A percentile compares a stretch with the other conserved stretches of the same genome.
phyloP scores from a whole-genome alignment of 2,329 filamentous ascomycete species.

The Drechslerella dactyloides region DNA sequence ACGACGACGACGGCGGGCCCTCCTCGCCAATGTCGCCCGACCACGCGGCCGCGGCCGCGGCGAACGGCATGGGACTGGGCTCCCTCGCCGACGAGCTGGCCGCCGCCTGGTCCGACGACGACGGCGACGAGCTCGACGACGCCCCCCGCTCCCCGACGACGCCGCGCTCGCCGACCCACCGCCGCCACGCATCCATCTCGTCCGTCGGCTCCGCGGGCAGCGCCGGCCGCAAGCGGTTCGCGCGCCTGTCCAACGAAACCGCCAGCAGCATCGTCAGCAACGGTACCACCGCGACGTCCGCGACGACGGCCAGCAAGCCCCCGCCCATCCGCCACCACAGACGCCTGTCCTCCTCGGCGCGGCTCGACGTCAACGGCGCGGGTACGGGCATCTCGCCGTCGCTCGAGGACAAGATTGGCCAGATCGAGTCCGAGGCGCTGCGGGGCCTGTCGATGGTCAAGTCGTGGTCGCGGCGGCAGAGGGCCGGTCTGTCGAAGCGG shows the following conservation, averaged over 20 bases:
- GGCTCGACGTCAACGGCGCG: constrained; percentile 54
- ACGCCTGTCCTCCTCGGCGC: constrained; percentile 38
- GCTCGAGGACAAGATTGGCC: constrained; percentile 73
- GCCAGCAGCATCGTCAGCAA: constrained; percentile 46
- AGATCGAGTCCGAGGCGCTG: constrained; percentile 65
- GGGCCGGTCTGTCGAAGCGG: constrained; percentile 58
- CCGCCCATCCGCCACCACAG: constrained; percentile 44
- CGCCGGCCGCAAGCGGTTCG: constrained; percentile 44
- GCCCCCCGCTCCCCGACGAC: constrained; percentile 44
- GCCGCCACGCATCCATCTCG: constrained; percentile 44
- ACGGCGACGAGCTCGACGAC: constrained; percentile 34
- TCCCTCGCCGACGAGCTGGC: constrained; percentile 83
- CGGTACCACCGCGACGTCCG: constrained; percentile 39
- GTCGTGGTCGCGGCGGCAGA: constrained; percentile 43
- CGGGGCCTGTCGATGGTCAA: constrained; percentile 49
- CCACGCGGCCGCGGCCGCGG: constrained; percentile 19
- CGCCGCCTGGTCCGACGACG: constrained; percentile 69
- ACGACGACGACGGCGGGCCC: constrained; percentile 43
- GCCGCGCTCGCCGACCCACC: constrained; percentile 38
- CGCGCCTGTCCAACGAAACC: constrained; percentile 43
- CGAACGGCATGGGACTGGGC: constrained; percentile 66
- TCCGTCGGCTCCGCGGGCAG: constrained; percentile 45
- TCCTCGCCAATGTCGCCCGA: constrained; percentile 41
- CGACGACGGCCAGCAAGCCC: constrained; percentile 35
- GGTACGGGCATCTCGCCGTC: constrained; percentile 65